A percentile compares a stretch with the other conserved stretches of the same genome.
Evolutionary conservation across 768 basidiomycete genomes (phyloP).

Genomic region (Boletus subparvulus): DNA sequence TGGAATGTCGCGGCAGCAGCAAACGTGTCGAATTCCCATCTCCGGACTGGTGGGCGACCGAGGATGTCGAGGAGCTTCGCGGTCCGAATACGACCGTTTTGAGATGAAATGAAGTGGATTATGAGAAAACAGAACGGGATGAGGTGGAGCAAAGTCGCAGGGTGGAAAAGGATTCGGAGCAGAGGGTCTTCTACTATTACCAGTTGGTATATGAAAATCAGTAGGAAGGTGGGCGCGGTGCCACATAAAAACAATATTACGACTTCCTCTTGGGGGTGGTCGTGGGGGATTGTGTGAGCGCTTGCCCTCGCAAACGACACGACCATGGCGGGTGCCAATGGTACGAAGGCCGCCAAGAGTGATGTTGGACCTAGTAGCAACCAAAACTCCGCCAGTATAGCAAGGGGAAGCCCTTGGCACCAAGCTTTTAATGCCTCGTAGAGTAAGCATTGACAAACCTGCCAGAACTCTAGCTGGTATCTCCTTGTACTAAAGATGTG

Average conservation of each 20-base stretch:
- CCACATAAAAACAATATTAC: neutral
- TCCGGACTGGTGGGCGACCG: constrained; percentile 1
- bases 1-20: constrained; percentile 7
- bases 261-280: too few species aligned
- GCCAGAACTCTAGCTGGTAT: neutral
- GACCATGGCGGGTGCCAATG: neutral
- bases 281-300: neutral
- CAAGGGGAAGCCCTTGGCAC: neutral
- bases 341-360: neutral
- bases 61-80: constrained; percentile 1
- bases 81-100: neutral
- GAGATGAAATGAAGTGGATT: neutral
- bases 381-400: neutral
- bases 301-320: neutral
- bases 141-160: neutral
- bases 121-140: neutral
- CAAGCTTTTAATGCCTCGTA: neutral
- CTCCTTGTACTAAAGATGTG: neutral
- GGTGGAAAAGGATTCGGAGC: neutral
- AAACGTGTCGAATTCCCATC: constrained; percentile 1
- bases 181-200: neutral
- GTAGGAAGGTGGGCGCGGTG: neutral
- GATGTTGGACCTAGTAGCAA: neutral
- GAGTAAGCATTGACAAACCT: neutral
- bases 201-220: neutral